Evolutionary conservation across 2,329 filamentous ascomycete species (phyloP), one percentile per base, ranked within the genome.

Genomic region (Fusarium sp.): DNA sequence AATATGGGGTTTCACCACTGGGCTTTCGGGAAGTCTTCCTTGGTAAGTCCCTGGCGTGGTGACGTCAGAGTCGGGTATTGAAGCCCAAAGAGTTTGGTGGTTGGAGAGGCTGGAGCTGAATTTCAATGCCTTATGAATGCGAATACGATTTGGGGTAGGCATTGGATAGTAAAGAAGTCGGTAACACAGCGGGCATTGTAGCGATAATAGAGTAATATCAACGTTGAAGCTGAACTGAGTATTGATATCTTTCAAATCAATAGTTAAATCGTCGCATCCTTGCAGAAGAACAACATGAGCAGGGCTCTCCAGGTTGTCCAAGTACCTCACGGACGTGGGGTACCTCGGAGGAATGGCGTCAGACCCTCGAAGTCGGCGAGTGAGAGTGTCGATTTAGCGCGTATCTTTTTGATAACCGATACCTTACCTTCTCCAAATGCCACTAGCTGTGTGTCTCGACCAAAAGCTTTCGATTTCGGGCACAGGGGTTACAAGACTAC

Each of bases 321-420:
- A 72, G 49, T 72, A 70, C 66, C 66, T 67, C 66, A 58, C 49
- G 58, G 41, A 44, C 29, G 25, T 45, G 42, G 59, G 49, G 66
- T 70, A 59, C 58, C 29, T 61, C 65, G 35, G 44, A 51, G 46
- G 48, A 66, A 73, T 73, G 70, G 66, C 70, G 66, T 73, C 70
- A 73, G 63, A 55, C 49, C 42, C 59, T 48, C 8, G 21, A 23
- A 63, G 38, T 63, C 39, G 41, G 54, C 48, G 57, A 44, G 66
- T 49, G 57, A 35, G 39, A 51, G 39, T 45, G 27, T 55, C 54
- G 23, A 54, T 67, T 55, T 73, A 69, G 67, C 66, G 66, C 67
- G 42, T 68, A 68, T 70, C 46, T 33, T 59, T 27, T 48, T 60
- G 48, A 58, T 61, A 69, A 12, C 66, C 49, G 45, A 55, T 58